Evolutionary conservation across 225 moss, liverwort and hornwort genomes (phyloP), one percentile per base, ranked within the genome.

Genomic region (Pseudisothecium myosuroides): DNA sequence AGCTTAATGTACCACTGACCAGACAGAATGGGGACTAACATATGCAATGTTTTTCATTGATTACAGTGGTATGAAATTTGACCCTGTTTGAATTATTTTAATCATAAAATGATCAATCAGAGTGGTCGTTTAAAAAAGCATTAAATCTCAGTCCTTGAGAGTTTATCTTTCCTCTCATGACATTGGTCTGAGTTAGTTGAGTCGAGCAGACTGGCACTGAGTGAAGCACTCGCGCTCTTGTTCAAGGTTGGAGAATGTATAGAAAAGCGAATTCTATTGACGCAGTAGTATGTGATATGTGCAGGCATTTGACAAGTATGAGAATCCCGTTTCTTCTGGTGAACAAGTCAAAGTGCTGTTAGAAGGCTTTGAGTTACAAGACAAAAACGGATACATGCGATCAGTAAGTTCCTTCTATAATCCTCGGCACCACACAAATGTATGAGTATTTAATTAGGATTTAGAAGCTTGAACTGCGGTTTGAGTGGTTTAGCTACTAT

Each of bases 281-380:
- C 41, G 82, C 31, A 76, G 39, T 20, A 37, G 61, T 68, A 54
- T 84, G 84, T 88, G 91, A 22, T 80, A 34, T 47, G 32, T 85
- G 84, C 87, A 94, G 92, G 88, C 56, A 65, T 81, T 92, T 39
- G 94, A 94, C 87, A 77, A 85, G 45, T 91, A 87, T 52, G 60
- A 79, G 49, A 94, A 94, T 87, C 89, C 61, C 6, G 92, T 90
- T 54, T 90, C 88, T 65, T 56, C 84, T 66, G 92, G 92, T 43
- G 91, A 92, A 60, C 37, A 55, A 45, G 65, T 92, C 71, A 90
- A 41, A 90, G 75, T 94, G 58, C 45, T 82, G 43, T 80, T 87
- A 81, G 85, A 90, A 28, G 91, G 91, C 79, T 87, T 92, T 36
- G 87, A 82, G 59, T 87, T 91, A 2, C 84, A 85, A 71, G 94